These are phyloP conservation scores for Penicillium coprophilum DNA, from an alignment of 495 filamentous ascomycete genomes.

Conservation along the genomic window DNA sequence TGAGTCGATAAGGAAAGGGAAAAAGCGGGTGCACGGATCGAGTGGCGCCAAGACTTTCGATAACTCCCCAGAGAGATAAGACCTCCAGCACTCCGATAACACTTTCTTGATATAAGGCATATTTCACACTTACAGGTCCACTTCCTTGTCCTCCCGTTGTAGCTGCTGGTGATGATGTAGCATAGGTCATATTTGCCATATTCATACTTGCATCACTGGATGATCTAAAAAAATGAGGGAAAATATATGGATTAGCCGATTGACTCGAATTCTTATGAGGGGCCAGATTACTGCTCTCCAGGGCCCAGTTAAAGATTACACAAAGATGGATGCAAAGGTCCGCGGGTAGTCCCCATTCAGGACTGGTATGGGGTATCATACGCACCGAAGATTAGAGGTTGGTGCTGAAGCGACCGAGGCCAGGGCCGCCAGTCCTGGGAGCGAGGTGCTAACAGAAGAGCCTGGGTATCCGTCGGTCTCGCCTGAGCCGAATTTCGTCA, in stretches of 20 bases:
- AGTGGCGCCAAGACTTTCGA: slow-evolving; percentile 38
- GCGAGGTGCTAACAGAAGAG: slow-evolving; percentile 29
- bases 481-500: slow-evolving; percentile 23
- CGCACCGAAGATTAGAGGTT: slow-evolving; percentile 68
- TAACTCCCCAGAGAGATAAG: slow-evolving; percentile 18
- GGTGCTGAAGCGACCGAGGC: slow-evolving; percentile 61
- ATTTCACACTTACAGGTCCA: slow-evolving; percentile 56
- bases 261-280: slow-evolving; percentile 17
- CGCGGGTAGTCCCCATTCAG: background rate
- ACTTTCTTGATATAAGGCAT: slow-evolving; percentile 8
- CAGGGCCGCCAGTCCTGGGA: slow-evolving; percentile 52
- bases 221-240: slow-evolving; percentile 34
- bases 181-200: slow-evolving; percentile 60
- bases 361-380: slow-evolving; percentile 15
- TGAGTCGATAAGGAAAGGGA: slow-evolving; percentile 45
- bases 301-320: background rate
- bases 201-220: slow-evolving; percentile 51
- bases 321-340: slow-evolving; percentile 2
- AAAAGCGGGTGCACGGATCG: slow-evolving; percentile 34
- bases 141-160: slow-evolving; percentile 65
- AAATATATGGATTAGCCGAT: slow-evolving; percentile 36
- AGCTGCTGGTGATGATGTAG: slow-evolving; percentile 65
- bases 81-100: slow-evolving; percentile 6
- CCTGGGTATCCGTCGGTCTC: slow-evolving; percentile 21
- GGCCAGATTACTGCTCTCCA: slow-evolving; percentile 7